phyloP scores from a whole-genome alignment of 2,329 filamentous ascomycete genomes.

The Rhinocladiella mackenziei region DNA sequence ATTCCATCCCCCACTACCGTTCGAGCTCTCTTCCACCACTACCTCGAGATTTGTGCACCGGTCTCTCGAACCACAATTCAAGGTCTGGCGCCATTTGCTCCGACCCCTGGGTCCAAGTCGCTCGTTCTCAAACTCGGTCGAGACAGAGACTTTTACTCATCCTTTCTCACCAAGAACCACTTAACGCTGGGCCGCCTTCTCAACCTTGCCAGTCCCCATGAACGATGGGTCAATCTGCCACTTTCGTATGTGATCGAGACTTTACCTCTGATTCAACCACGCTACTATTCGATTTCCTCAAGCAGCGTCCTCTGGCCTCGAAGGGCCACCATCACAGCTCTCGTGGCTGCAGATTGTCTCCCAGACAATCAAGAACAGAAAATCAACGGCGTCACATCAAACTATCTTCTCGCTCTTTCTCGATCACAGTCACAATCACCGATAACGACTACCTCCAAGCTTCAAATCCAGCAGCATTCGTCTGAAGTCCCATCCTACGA shows the following conservation, averaged over 20 bases:
- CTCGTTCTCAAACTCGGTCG: slow-evolving; percentile 76
- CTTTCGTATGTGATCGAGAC: slow-evolving; percentile 22
- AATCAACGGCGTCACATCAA: slow-evolving; percentile 12
- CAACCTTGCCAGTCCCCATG: slow-evolving; percentile 52
- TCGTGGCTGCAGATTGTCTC: slow-evolving; percentile 9
- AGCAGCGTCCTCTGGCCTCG: slow-evolving; percentile 10
- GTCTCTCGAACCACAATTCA: slow-evolving; percentile 86
- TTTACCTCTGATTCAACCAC: slow-evolving; percentile 13
- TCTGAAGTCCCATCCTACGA: not conserved
- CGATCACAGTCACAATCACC: not conserved
- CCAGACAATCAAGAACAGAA: not conserved
- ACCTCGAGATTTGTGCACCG: slow-evolving; percentile 86
- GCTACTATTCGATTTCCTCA: slow-evolving; percentile 26
- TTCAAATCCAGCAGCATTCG: not conserved
- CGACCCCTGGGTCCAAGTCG: slow-evolving; percentile 66
- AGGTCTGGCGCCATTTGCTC: slow-evolving; percentile 75
- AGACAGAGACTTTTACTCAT: slow-evolving; percentile 81
- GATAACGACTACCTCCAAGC: too few species aligned
- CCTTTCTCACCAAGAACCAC: slow-evolving; percentile 68
- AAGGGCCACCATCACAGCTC: slow-evolving; percentile 14
- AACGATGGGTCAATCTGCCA: slow-evolving; percentile 19
- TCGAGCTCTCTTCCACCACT: slow-evolving; percentile 78
- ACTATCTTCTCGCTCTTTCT: slow-evolving; percentile 11
- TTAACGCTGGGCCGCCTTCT: slow-evolving; percentile 55
- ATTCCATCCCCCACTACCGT: slow-evolving; percentile 87